phyloP scores from a whole-genome alignment of 148 eudicot species.

The Selenicereus undatus region DNA sequence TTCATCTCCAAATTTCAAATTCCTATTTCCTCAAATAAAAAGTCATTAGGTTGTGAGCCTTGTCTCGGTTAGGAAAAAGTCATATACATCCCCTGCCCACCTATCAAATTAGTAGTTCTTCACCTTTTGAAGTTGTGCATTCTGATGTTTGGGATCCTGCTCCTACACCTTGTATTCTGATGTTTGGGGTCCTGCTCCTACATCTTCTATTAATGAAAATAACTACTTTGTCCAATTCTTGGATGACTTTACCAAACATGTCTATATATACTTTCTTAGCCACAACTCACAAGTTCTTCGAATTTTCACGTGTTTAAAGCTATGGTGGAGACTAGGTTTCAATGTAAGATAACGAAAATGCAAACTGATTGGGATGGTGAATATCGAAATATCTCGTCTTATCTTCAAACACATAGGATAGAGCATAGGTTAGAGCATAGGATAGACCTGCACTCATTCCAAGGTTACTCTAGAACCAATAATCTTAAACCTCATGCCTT shows the following conservation, averaged over 20 bases:
- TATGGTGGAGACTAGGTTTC: neutral
- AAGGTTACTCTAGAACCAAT: neutral
- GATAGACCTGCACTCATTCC: neutral
- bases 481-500: neutral
- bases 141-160: too few relatives aligned
- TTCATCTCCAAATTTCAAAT: neutral
- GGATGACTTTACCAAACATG: neutral
- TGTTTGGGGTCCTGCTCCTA: neutral
- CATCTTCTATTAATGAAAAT: neutral
- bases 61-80: neutral
- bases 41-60: neutral
- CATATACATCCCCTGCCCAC: neutral
- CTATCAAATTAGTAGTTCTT: neutral
- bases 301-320: neutral
- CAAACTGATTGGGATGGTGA: slow-evolving; percentile 11
- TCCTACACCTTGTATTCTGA: neutral
- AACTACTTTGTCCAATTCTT: neutral
- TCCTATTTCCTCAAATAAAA: neutral
- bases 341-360: neutral
- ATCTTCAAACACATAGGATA: neutral
- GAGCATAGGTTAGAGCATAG: neutral
- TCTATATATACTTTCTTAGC: neutral
- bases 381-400: neutral
- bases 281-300: neutral
- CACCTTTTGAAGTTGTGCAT: neutral